Conservation (phyloP, 129 eudicot genomes). For the Lactuca saligna region DNA sequence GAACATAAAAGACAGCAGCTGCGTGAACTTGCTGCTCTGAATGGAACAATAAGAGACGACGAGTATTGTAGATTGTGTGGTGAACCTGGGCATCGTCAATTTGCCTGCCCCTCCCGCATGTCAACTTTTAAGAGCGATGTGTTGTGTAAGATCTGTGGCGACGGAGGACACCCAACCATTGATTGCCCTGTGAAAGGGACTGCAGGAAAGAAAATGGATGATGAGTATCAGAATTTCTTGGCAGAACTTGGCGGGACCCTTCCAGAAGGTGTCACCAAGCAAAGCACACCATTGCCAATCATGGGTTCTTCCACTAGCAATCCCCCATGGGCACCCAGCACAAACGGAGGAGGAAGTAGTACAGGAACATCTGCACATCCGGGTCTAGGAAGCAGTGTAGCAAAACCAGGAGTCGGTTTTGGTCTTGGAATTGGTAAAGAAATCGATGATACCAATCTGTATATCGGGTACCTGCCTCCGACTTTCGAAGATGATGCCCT, state of each 20-base stretch:
- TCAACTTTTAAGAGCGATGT: conserved; percentile 95
- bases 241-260: conserved; percentile 89
- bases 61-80: conserved; percentile 92
- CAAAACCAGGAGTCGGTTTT: conserved; percentile 29
- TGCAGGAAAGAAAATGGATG: conserved; percentile 89
- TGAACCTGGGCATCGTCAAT: conserved; percentile 89
- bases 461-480: conserved; percentile 87
- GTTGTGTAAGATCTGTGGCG: conserved; percentile 89
- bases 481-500: conserved; percentile 82
- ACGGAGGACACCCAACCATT: conserved; percentile 94
- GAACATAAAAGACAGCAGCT: conserved; percentile 95
- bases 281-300: conserved; percentile 43
- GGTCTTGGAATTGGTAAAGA: conserved; percentile 52
- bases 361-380: conserved; percentile 45
- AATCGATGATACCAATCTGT: conserved; percentile 76
- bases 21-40: conserved; percentile 85
- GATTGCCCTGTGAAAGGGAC: conserved; percentile 91
- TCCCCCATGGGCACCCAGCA: conserved; percentile 56
- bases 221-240: conserved; percentile 81
- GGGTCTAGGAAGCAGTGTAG: conserved; percentile 51
- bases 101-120: conserved; percentile 69
- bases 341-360: conserved; percentile 27
- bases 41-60: conserved; percentile 92
- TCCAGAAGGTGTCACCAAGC: conserved; percentile 61
- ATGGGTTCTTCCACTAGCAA: conserved; percentile 50